A percentile compares a stretch with the other conserved stretches of the same genome.
phyloP scores from a whole-genome alignment of 2,329 filamentous ascomycete genomes.

The Eutypella sp. region DNA sequence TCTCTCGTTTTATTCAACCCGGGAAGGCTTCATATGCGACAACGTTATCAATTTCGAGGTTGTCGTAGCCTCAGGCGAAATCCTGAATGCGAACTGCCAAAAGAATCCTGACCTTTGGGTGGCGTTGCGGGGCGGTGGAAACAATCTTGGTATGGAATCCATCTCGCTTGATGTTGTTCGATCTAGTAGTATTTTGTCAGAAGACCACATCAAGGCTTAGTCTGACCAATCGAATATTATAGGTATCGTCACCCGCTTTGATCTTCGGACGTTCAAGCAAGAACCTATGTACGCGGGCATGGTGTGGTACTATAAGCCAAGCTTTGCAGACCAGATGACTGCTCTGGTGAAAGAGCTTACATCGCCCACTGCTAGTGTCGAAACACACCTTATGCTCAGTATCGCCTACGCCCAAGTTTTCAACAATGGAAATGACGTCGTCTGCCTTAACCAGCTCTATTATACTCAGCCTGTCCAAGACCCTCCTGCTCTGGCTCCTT shows the following conservation, averaged over 20 bases:
- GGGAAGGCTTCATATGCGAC: constrained; percentile 35
- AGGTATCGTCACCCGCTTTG: constrained; percentile 4
- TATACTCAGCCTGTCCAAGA: constrained; percentile 3
- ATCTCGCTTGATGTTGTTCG: not conserved
- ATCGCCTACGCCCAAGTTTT: constrained; percentile 4
- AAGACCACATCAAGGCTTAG: constrained; percentile 1
- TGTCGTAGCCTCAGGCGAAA: constrained; percentile 33
- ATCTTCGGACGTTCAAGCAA: constrained; percentile 8
- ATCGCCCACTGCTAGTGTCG: not conserved
- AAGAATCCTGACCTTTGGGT: constrained; percentile 35
- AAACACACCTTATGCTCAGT: constrained; percentile 7
- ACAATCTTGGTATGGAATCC: constrained; percentile 11
- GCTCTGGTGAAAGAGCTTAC: constrained; percentile 6
- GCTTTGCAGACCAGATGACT: constrained; percentile 3
- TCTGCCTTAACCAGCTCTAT: constrained; percentile 5
- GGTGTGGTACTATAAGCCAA: constrained; percentile 5
- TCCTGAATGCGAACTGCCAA: constrained; percentile 32
- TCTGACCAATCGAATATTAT: constrained; percentile 1
- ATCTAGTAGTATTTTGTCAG: constrained; percentile 1
- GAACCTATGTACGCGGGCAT: constrained; percentile 4
- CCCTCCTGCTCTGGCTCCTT: constrained; percentile 3
- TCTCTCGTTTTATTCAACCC: constrained; percentile 34
- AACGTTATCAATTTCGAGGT: constrained; percentile 34
- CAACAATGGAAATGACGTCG: constrained; percentile 2
- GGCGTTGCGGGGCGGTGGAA: constrained; percentile 38